phyloP scores from a whole-genome alignment of 2,329 filamentous ascomycete species.

The Epichloe glyceriae region DNA sequence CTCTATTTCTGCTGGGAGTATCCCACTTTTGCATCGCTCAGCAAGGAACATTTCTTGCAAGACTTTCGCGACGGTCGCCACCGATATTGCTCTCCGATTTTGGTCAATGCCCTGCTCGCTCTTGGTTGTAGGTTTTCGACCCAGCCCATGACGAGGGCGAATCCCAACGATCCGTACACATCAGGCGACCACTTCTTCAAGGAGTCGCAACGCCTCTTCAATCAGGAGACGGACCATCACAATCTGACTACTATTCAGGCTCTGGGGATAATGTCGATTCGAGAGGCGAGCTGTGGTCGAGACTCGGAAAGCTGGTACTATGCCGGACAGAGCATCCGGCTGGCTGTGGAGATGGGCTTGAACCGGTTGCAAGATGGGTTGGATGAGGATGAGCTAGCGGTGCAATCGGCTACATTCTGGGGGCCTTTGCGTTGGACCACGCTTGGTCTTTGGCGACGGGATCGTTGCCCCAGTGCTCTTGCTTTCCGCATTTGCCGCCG shows the following conservation, averaged over 20 bases:
- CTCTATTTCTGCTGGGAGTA: slow-evolving; percentile 69
- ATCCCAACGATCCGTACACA: slow-evolving; percentile 47
- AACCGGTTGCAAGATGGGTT: slow-evolving; percentile 39
- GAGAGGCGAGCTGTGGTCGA: slow-evolving; percentile 59
- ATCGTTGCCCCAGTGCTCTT: slow-evolving; percentile 46
- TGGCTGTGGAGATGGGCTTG: slow-evolving; percentile 59
- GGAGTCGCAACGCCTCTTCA: slow-evolving; percentile 50
- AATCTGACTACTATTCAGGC: slow-evolving; percentile 61
- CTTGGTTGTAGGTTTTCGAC: slow-evolving; percentile 57
- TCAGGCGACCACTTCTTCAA: slow-evolving; percentile 65
- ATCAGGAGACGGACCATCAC: slow-evolving; percentile 44
- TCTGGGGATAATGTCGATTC: slow-evolving; percentile 61
- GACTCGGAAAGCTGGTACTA: slow-evolving; percentile 64
- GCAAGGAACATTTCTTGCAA: slow-evolving; percentile 55
- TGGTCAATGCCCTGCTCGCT: slow-evolving; percentile 53
- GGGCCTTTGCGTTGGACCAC: slow-evolving; percentile 51
- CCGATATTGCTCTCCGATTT: slow-evolving; percentile 54
- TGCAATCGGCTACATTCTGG: slow-evolving; percentile 48
- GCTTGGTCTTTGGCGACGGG: slow-evolving; percentile 54
- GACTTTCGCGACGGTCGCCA: slow-evolving; percentile 49
- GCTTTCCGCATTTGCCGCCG: slow-evolving; percentile 40
- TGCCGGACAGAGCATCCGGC: slow-evolving; percentile 56
- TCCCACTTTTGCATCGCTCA: slow-evolving; percentile 60
- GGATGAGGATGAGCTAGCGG: slow-evolving; percentile 43
- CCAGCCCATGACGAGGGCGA: slow-evolving; percentile 48